A percentile compares a stretch with the other conserved stretches of the same genome.
Conservation (phyloP, 2,329 filamentous ascomycete species). For the Rhynchosporium secalis region DNA sequence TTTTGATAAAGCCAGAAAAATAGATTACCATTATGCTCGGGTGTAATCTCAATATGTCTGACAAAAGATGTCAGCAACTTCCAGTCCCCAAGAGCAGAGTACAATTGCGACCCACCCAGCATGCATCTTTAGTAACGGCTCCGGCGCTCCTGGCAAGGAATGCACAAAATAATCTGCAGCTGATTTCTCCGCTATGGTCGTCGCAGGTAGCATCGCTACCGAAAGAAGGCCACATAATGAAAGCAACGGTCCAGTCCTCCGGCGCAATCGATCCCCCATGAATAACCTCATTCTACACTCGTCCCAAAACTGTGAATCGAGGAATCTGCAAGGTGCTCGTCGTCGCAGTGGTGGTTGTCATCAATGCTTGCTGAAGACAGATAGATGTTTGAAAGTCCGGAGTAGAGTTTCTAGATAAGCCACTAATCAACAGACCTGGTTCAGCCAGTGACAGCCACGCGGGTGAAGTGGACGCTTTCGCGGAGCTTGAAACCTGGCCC, state of each 20-base stretch:
- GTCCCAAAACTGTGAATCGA: neutral
- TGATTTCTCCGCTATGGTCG: conserved; percentile 51
- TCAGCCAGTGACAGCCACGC: conserved; percentile 10
- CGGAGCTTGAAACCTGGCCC: conserved; percentile 9
- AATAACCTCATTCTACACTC: conserved; percentile 36
- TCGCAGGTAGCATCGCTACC: conserved; percentile 46
- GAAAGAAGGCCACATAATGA: conserved; percentile 42
- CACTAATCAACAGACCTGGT: neutral
- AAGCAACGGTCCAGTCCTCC: conserved; percentile 21
- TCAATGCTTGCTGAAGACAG: conserved; percentile 13
- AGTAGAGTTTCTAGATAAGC: no score
- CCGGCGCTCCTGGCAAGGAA: conserved; percentile 79
- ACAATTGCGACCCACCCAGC: conserved; percentile 69
- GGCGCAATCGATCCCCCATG: conserved; percentile 19
- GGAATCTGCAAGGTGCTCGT: conserved; percentile 6
- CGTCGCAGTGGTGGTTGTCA: conserved; percentile 10
- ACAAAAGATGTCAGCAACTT: conserved; percentile 12
- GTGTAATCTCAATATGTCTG: conserved; percentile 88
- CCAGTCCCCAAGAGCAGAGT: no score
- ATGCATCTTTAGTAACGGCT: conserved; percentile 90
- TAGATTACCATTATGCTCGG: conserved; percentile 84
- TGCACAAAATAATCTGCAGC: conserved; percentile 90
- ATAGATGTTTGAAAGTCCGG: neutral
- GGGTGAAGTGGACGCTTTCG: neutral
- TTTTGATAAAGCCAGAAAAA: conserved; percentile 99